Base-by-base conservation (phyloP, 2,329 filamentous ascomycete species). In the Pseudogymnoascus sp. region DNA sequence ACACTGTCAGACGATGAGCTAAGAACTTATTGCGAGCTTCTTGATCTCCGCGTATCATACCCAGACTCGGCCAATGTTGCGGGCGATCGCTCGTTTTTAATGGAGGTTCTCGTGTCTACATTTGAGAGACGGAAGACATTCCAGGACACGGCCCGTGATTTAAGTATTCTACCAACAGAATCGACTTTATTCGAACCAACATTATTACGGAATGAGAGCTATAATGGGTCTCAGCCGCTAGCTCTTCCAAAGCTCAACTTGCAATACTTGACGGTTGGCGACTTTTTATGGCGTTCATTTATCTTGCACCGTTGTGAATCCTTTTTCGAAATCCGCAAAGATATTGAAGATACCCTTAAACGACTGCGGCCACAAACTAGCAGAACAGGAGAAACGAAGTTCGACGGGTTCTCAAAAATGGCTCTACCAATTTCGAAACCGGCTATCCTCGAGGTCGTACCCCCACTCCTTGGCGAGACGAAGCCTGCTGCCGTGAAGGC, bases 251-350 rank as follows among this genome's bases (percentile, higher is more conserved):
- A 99, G 74, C 77, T 97, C 53, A 99, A 97, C 70, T 79, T 99
- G 29, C 95, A 99, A 72, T 99, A 99, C 75, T 81, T 99, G 13
- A 96, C 93, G 2, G 86, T 96, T 60, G 92, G 92, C 2, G 95
- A 99, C 75, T 99, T 99, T 70, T 78, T 99, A n/a, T 99, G 93
- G 92, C 85, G 96, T 66, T 92, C 93, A 0, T 88, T 97, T 70
- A 82, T 96, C 13, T 79, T 99, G 7, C 95, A 96, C 73, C 87
- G 93, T 42, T 90, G 88, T 64, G 95, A 99, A 75, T 85, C 93
- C 0, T 97, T 97, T 73, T 97, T 96, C 74, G 90, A 91, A 65
- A 93, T 99, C 65, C 86, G 92, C 53, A 93, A 92, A 71, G 91
- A 99, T 72, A 86, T 99, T 64, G 91, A 96, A 72, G 85, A 90